These are phyloP conservation scores for Phytophthora ohioensis DNA, from an alignment of 352 stramenopile genomes.

Conservation along the genomic window DNA sequence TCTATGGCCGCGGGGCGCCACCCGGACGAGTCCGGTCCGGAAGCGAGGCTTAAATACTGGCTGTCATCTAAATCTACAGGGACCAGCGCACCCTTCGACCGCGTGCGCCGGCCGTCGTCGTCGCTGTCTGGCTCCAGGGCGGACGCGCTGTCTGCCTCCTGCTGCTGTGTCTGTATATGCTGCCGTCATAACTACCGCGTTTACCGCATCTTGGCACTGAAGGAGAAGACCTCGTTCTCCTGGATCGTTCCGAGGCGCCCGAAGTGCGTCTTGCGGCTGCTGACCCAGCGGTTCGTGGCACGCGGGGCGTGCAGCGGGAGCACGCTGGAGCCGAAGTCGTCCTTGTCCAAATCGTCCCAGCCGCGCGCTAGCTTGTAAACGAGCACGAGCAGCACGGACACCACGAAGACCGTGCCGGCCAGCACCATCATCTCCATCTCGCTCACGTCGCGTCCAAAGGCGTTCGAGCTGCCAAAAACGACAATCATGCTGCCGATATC, in stretches of 20 bases:
- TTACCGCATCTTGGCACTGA: slow-evolving; percentile 73
- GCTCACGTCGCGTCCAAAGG: slow-evolving; percentile 74
- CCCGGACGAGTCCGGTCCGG: slow-evolving; percentile 21
- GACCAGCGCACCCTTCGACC: slow-evolving; percentile 35
- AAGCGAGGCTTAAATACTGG: slow-evolving; percentile 42
- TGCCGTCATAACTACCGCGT: neutral
- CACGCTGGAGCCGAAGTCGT: slow-evolving; percentile 46
- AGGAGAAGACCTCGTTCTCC: slow-evolving; percentile 74
- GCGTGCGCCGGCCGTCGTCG: slow-evolving; percentile 17
- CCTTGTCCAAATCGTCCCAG: slow-evolving; percentile 68
- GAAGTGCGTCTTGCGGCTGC: slow-evolving; percentile 67
- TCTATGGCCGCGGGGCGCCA: slow-evolving; percentile 25
- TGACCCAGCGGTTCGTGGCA: slow-evolving; percentile 71
- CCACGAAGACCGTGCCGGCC: slow-evolving; percentile 72
- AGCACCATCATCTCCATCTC: slow-evolving; percentile 78
- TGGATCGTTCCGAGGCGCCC: slow-evolving; percentile 74
- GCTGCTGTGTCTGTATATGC: neutral
- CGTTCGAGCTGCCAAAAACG: slow-evolving; percentile 77
- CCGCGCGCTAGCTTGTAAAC: slow-evolving; percentile 81
- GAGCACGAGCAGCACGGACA: slow-evolving; percentile 75
- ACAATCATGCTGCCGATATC: slow-evolving; percentile 60
- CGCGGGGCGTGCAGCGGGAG: slow-evolving; percentile 54
- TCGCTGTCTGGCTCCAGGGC: neutral
- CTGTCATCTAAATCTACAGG: slow-evolving; percentile 42
- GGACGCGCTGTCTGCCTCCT: slow-evolving; percentile 7